Percentiles rank a stretch among this genome's conserved stretches.
Evolutionary conservation across 192 early-diverging fungal genomes (phyloP).

Genomic region (Coemansia reversa): DNA sequence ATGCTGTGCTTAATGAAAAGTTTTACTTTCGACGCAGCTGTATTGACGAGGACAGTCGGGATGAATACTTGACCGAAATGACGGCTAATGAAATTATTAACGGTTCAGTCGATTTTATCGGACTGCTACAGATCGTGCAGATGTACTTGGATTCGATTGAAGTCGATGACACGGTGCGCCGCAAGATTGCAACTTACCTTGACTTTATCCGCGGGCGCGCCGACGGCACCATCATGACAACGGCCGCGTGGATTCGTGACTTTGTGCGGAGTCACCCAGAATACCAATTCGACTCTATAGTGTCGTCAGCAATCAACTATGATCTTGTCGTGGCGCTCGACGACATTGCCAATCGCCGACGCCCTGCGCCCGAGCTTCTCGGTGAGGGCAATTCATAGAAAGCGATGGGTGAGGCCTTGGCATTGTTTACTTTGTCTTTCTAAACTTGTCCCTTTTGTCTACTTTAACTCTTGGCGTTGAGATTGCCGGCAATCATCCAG

Average conservation of each 20-base stretch:
- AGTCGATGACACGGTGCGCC: conserved; percentile 67
- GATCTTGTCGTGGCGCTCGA: conserved; percentile 68
- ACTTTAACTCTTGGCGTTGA: not conserved
- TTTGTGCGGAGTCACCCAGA: conserved; percentile 84
- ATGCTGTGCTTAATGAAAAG: conserved; percentile 76
- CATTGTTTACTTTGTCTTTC: not conserved
- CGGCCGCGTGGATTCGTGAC: conserved; percentile 85
- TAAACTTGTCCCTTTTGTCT: not conserved
- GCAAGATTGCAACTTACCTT: conserved; percentile 71
- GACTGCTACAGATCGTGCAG: conserved; percentile 80
- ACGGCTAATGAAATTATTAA: conserved; percentile 93
- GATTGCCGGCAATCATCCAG: not conserved
- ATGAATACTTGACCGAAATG: conserved; percentile 66
- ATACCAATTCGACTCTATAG: conserved; percentile 88
- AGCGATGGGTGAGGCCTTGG: not conserved
- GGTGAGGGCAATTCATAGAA: conserved; percentile 17
- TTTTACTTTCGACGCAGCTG: conserved; percentile 88
- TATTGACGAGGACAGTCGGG: conserved; percentile 7
- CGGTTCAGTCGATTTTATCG: conserved; percentile 74
- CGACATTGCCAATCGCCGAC: conserved; percentile 39
- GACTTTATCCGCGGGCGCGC: conserved; percentile 78
- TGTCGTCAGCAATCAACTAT: conserved; percentile 79
- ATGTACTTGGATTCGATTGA: conserved; percentile 77
- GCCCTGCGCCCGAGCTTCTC: conserved; percentile 42
- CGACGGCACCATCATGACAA: conserved; percentile 80